Evolutionary conservation across 441 rosid species (phyloP).

Genomic region (Aleurites moluccanus): DNA sequence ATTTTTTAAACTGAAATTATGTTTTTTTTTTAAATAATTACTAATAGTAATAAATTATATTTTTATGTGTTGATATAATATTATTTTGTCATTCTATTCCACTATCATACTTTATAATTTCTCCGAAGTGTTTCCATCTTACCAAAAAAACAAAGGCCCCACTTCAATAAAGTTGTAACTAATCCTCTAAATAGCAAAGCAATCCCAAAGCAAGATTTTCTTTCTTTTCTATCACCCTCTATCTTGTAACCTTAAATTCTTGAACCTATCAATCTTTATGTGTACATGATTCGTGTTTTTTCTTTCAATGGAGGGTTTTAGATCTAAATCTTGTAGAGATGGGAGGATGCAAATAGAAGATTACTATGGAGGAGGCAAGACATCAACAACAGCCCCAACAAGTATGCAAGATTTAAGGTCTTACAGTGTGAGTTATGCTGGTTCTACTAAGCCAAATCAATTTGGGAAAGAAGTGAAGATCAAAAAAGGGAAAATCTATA

Average conservation of each 20-base stretch:
- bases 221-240: not conserved
- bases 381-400: constrained; percentile 38
- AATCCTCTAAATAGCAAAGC: constrained; percentile 17
- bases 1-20: no score
- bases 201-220: constrained; percentile 15
- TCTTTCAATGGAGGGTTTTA: constrained; percentile 48
- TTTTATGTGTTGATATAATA: no score
- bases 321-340: constrained; percentile 78
- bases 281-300: not conserved
- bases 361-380: constrained; percentile 32
- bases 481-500: constrained; percentile 49
- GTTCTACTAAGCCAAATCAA: constrained; percentile 34
- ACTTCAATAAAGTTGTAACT: not conserved
- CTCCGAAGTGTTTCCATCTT: not conserved
- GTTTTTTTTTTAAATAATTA: no score
- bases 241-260: constrained; percentile 13
- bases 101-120: no score
- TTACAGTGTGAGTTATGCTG: constrained; percentile 54
- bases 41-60: no score
- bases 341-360: constrained; percentile 47
- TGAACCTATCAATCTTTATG: constrained; percentile 9
- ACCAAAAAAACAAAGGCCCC: not conserved
- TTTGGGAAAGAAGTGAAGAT: constrained; percentile 40
- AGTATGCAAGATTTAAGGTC: constrained; percentile 78
- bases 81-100: no score